Base-by-base conservation (phyloP, 2,329 filamentous ascomycete genomes). In the Seiridium cupressi region DNA sequence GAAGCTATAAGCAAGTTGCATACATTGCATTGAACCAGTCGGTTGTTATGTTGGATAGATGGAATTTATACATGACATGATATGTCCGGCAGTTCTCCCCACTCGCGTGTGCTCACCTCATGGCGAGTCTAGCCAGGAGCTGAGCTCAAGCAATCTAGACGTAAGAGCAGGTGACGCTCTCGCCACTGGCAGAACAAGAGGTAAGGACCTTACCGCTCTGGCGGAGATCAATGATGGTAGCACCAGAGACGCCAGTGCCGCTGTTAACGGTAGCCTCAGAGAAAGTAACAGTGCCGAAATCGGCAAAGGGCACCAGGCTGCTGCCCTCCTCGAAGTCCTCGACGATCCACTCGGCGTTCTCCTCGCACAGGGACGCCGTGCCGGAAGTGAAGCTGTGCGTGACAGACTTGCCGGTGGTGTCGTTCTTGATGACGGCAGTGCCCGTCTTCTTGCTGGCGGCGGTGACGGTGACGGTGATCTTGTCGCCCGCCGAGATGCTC, bases 341-440 rank as follows among this genome's bases (percentile, higher is more conserved):
- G 13, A 87, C 83, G 64, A 88, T 87, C 84, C 84, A 88, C 68
- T 88, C 84, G 10, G 83, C 85, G 62, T 86, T 86, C 65, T 79
- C 79, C 66, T 84, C 76, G 66, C 79, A 82, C 13, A 87, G 77
- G 13, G 66, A 63, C 13, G 70, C 70, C 2, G 69, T 68, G 54
- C 82, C 73, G 56, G 73, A 75, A 47, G 66, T 74, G 69, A 87
- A 80, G 3, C 73, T 77, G 72, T 88, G 80, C n/a, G 76, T 77
- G 35, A 82, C 83, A 4, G 67, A 77, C 68, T 83, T 69, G 49
- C 83, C 83, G 2, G 77, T 85, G 9, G 75, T 78, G 62, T 77
- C 65, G 70, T 87, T 87, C 64, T 83, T 73, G 54, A 84, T 73
- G 34, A 75, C 74, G 18, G 79, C 78, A 3, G 74, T 74, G 40